Conservation (phyloP, 768 basidiomycete species). For the Boletellus sp. region DNA sequence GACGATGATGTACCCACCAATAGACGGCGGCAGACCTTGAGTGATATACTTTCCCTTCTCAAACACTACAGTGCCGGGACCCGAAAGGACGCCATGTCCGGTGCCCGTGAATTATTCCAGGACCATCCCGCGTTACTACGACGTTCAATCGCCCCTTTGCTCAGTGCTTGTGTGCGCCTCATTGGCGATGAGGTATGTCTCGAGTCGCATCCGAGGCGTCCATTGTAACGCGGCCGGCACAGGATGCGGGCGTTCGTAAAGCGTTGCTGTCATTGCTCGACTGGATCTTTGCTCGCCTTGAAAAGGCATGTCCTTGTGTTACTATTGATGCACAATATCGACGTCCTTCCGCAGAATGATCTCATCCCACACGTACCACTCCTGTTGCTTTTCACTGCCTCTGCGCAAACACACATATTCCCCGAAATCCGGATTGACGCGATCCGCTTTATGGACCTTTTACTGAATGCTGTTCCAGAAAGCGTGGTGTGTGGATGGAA, state of each 20-base stretch:
- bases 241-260: constrained; percentile 84
- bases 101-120: constrained; percentile 69
- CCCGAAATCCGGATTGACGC: constrained; percentile 93
- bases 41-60: constrained; percentile 71
- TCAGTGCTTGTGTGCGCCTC: constrained; percentile 62
- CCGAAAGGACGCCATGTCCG: constrained; percentile 74
- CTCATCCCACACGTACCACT: constrained; percentile 71
- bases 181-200: constrained; percentile 76
- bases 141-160: constrained; percentile 48
- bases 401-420: constrained; percentile 92
- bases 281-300: constrained; percentile 69
- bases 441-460: constrained; percentile 70
- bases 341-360: constrained; percentile 47
- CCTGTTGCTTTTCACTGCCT: constrained; percentile 81
- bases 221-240: constrained; percentile 1
- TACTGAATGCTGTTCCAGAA: constrained; percentile 67
- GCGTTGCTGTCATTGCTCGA: constrained; percentile 60
- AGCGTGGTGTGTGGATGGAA: constrained; percentile 69
- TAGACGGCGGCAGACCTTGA: constrained; percentile 67
- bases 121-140: constrained; percentile 53
- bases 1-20: constrained; percentile 63
- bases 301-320: constrained; percentile 41
- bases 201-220: neutral
- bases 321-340: neutral
- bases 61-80: constrained; percentile 81